Evolutionary conservation across 2,329 filamentous ascomycete species (phyloP).

Genomic region (Daldinia sp.): DNA sequence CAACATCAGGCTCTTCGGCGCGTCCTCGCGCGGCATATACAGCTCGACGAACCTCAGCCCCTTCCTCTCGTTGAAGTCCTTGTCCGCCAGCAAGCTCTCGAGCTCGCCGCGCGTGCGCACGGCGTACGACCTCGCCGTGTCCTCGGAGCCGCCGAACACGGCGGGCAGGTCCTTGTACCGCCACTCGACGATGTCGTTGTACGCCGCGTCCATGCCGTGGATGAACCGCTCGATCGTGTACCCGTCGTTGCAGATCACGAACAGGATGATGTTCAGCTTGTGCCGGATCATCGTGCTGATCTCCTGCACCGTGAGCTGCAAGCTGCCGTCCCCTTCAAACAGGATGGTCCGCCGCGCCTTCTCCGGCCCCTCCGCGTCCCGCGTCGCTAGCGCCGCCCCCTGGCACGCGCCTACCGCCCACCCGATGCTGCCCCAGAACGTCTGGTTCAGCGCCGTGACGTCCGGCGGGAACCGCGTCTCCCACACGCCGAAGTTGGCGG

Average conservation of each 20-base stretch:
- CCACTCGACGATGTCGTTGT: slow-evolving; percentile 85
- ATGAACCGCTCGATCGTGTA: slow-evolving; percentile 92
- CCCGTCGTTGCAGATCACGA: slow-evolving; percentile 87
- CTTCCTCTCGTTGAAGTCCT: slow-evolving; percentile 66
- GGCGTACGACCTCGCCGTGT: slow-evolving; percentile 68
- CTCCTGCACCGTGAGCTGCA: slow-evolving; percentile 87
- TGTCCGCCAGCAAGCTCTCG: slow-evolving; percentile 68
- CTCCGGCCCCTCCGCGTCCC: slow-evolving; percentile 62
- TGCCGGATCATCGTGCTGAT: slow-evolving; percentile 84
- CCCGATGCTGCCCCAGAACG: slow-evolving; percentile 74
- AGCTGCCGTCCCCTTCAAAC: slow-evolving; percentile 88
- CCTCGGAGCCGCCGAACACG: slow-evolving; percentile 68
- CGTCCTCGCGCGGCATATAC: slow-evolving; percentile 81
- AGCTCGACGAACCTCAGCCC: slow-evolving; percentile 79
- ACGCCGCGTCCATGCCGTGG: slow-evolving; percentile 79
- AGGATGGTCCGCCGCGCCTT: slow-evolving; percentile 71
- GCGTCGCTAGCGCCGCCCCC: slow-evolving; percentile 76
- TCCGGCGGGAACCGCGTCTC: slow-evolving; percentile 79
- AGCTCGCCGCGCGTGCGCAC: slow-evolving; percentile 76
- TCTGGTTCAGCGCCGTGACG: slow-evolving; percentile 84
- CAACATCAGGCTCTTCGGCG: slow-evolving; percentile 72
- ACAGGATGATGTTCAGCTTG: slow-evolving; percentile 79
- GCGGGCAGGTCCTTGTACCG: slow-evolving; percentile 72
- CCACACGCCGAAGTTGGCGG: slow-evolving; percentile 87
- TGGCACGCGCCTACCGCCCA: slow-evolving; percentile 68